Conservation (phyloP, 495 filamentous ascomycete genomes). For the Aspergillus asperescens region DNA sequence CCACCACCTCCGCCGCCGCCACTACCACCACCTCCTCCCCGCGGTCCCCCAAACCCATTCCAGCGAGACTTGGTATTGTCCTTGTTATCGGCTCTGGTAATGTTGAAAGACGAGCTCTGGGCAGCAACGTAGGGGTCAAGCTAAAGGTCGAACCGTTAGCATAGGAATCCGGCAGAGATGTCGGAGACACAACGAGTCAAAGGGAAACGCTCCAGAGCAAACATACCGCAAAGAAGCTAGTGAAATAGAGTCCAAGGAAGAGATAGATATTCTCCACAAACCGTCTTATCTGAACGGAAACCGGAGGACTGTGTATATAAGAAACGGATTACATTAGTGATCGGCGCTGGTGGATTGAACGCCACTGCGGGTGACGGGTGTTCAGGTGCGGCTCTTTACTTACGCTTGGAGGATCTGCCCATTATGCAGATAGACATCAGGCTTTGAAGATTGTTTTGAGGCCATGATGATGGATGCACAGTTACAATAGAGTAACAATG, state of each 20-base stretch:
- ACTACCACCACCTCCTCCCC: constrained; percentile 22
- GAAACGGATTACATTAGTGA: constrained; percentile 16
- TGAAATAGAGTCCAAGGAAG: constrained; percentile 41
- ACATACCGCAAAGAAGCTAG: constrained; percentile 42
- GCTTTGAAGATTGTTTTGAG: constrained; percentile 22
- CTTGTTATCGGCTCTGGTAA: constrained; percentile 25
- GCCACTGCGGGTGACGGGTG: background rate
- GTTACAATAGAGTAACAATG: background rate
- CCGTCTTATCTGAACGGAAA: constrained; percentile 39
- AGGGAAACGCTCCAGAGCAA: background rate
- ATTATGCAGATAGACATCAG: constrained; percentile 34
- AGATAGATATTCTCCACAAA: constrained; percentile 42
- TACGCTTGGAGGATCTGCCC: constrained; percentile 35
- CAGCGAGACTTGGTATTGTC: constrained; percentile 22
- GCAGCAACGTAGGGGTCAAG: constrained; percentile 63
- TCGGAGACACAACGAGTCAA: background rate
- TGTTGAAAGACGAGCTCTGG: constrained; percentile 59
- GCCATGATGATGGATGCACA: constrained; percentile 25
- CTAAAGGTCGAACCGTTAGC: constrained; percentile 33
- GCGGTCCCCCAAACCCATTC: constrained; percentile 4
- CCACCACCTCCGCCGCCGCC: constrained; percentile 27
- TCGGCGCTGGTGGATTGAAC: constrained; percentile 19
- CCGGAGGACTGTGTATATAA: constrained; percentile 34
- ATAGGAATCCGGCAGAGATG: background rate
- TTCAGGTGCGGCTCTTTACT: background rate